Percentiles rank a stretch among this genome's conserved stretches.
Evolutionary conservation across 192 early-diverging fungal genomes (phyloP).

Genomic region (Pecoramyces ruminantium): DNA sequence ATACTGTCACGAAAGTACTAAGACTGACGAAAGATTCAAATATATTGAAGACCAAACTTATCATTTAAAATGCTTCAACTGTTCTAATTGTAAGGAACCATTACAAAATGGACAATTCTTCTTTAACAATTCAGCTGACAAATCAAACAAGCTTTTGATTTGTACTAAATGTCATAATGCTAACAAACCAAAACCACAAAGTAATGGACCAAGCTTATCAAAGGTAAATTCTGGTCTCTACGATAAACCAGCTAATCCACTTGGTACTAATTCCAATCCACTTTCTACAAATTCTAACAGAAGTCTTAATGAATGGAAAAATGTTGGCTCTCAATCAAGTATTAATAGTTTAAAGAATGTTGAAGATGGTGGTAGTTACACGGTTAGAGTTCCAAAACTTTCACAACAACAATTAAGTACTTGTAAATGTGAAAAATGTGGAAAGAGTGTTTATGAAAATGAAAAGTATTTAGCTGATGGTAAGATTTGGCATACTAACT

Average conservation of each 20-base stretch:
- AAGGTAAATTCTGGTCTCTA: not conserved
- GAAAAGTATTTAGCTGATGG: not conserved
- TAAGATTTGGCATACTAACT: not conserved
- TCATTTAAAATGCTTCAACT: not conserved
- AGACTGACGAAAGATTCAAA: not conserved
- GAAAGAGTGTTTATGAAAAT: not conserved
- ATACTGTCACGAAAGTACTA: not conserved
- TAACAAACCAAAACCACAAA: not conserved
- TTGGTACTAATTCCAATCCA: not conserved
- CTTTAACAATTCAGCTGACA: not conserved
- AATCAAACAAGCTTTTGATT: not conserved
- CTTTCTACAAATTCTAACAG: not conserved
- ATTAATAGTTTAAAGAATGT: not conserved
- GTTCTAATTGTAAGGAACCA: not conserved
- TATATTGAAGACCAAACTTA: not conserved
- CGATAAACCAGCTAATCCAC: not conserved
- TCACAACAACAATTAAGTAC: not conserved
- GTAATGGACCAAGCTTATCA: not conserved
- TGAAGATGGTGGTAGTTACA: not conserved
- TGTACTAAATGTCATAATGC: not conserved
- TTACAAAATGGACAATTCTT: not conserved
- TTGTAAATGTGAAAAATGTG: not conserved
- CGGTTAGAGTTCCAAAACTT: not conserved
- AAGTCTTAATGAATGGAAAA: not conserved
- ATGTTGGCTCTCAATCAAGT: not conserved